Base-by-base conservation (phyloP, 208 protist genomes). In the Trypanosoma cruzi region DNA sequence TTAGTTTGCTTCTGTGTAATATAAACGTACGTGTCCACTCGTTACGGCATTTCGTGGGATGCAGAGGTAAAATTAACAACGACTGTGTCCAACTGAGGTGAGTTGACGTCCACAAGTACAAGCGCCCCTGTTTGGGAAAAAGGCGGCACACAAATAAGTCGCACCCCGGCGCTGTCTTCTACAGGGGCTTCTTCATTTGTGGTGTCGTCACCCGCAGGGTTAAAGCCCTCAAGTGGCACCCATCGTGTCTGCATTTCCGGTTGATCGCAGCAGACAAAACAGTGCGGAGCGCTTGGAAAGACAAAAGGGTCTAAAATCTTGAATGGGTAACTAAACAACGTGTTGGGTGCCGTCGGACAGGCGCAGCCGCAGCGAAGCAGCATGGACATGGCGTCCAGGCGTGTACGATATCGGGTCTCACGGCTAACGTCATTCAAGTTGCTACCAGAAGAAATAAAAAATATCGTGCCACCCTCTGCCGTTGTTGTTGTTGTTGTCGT, bases 321-420 rank as follows among this genome's bases (percentile, higher is more conserved):
- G 62, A 96, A 98, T 13, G 95, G 92, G 60, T 97, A 98, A 55
- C 94, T 96, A 64, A 89, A 92, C n/a, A 97, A 77, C 4, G 90
- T 97, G 76, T 97, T 95, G 6, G 95, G 95, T 0, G 93, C 91
- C 18, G 95, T 97, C 18, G 95, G 95, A 60, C 88, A 95, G 29
- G 90, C 81, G 44, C 90, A 95, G 4, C 86, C 88, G 4, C 77
- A 87, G 50, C 68, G 82, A 48, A 97, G 55, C 24, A 95, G 71
- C 71, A 86, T 79, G 22, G 75, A 74, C 86, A 98, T 85, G 7
- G 89, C 75, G 22, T 94, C 88, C 0, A 95, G 68, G 0, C 84
- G 81, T 11, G 79, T 80, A 28, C 62, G 44, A 29, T 81, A 86
- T 18, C 55, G 59, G 6, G 91, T 93, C 68, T 97, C 82, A 42